A percentile compares a stretch with the other conserved stretches of the same genome.
These are phyloP conservation scores for Neurospora sp. DNA, from an alignment of 2,329 filamentous ascomycete genomes.

Conservation along the genomic window DNA sequence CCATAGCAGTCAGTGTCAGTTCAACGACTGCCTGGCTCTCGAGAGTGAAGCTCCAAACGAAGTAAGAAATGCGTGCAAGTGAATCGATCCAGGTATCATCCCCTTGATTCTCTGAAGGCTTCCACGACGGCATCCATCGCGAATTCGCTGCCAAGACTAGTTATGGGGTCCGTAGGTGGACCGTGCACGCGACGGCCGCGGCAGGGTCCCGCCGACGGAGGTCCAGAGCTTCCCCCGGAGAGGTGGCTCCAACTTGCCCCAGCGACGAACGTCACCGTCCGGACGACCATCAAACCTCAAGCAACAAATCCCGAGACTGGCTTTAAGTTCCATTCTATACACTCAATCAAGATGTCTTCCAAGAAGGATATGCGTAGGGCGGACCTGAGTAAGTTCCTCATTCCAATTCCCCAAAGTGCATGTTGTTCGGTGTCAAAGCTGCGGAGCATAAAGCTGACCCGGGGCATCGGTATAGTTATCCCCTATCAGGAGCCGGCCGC, in stretches of 20 bases:
- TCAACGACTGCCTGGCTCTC: not conserved
- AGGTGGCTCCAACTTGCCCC: not conserved
- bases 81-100: not conserved
- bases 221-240: not conserved
- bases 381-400: constrained; percentile 30
- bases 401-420: constrained; percentile 1
- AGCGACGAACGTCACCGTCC: not conserved
- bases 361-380: constrained; percentile 34
- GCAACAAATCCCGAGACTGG: not conserved
- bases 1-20: not conserved
- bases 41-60: not conserved
- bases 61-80: not conserved
- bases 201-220: not conserved
- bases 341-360: constrained; percentile 26
- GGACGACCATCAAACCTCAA: not conserved
- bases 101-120: not conserved
- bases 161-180: not conserved
- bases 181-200: not conserved
- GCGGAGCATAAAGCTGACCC: constrained; percentile 2
- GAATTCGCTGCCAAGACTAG: not conserved
- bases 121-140: not conserved
- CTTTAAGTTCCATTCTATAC: not conserved
- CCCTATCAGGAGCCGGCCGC: constrained; percentile 71
- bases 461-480: constrained; percentile 49
- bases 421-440: not conserved